Evolutionary conservation across 208 protist species (phyloP), one percentile per base, ranked within the genome.

Genomic region (Wallacemonas collosoma): DNA sequence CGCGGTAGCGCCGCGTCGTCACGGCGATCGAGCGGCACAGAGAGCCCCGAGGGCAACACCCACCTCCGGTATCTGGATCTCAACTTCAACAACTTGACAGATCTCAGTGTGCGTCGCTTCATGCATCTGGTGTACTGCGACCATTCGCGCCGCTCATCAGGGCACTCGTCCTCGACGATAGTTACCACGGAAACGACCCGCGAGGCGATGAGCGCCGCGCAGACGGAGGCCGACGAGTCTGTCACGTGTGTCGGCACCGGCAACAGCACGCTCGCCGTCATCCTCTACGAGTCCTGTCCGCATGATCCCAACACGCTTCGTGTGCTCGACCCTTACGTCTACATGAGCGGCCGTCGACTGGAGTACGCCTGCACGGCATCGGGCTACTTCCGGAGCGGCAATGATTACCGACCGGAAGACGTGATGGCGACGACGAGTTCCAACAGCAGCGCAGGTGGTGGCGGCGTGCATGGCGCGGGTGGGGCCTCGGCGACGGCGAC

Each of bases 31-130:
- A 51, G n/a, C 3, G 12, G 41, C 4, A 63, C 57, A 11, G 57
- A 54, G 8, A 45, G 6, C 11, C 15, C 38, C 11, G n/a, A 11
- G n/a, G 15, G n/a, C 57, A 86, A 89, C 75, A 82, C 63, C 15
- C 71, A 76, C 26, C 70, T 92, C 7, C 66, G 61, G 3, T 36
- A 74, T 15, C 79, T 92, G 39, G 83, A 92, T 66, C 61, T 92
- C 17, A 75, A 78, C 44, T 87, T 76, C 57, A 92, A 89, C 64
- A 63, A 65, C 55, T 58, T 75, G 3, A 86, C 83, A 8, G 79
- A 65, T 14, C 56, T 67, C n/a, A 76, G 72, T 26, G 44, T 81
- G 11, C 70, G 54, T 2, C n/a, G 72, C 53, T 61, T 92, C 11
- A 17, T 91, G 26, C 17, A 85, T 5, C 26, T 81, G 40, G 39